phyloP scores from a whole-genome alignment of 2,329 filamentous ascomycete species.

The Aspergillus sp. region DNA sequence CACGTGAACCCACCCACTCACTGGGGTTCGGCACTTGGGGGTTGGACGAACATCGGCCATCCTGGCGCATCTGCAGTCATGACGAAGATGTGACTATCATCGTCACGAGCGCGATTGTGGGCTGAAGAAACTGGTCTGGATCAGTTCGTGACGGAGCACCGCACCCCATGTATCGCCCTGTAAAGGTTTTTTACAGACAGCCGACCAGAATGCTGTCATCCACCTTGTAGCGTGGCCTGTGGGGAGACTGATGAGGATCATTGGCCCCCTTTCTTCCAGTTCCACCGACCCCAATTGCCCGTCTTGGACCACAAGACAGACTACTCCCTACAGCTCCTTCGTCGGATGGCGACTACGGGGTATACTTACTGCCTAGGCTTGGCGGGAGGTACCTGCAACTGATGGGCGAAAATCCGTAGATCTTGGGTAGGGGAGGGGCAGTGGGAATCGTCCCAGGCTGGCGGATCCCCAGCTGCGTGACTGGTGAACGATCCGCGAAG shows the following conservation, averaged over 20 bases:
- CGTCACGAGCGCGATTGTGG: background rate
- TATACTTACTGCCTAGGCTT: background rate
- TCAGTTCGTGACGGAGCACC: background rate
- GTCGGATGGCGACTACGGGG: background rate
- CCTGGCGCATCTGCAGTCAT: background rate
- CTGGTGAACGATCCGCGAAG: background rate
- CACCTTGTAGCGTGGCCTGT: background rate
- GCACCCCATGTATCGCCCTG: background rate
- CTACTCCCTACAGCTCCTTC: background rate
- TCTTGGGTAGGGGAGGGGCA: background rate
- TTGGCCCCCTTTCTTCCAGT: conserved; percentile 2
- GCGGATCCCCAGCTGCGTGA: conserved; percentile 3
- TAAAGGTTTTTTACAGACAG: no score
- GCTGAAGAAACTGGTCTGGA: background rate
- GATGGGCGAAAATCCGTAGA: background rate
- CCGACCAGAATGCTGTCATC: background rate
- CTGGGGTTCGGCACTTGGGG: background rate
- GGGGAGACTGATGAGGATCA: background rate
- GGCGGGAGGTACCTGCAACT: background rate
- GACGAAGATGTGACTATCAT: background rate
- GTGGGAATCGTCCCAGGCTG: conserved; percentile 4
- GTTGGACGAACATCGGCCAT: background rate
- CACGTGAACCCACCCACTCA: background rate
- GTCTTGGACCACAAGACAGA: no score
- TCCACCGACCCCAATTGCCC: background rate